Conservation (phyloP, 345 rosid species). For the Clausena lansium region DNA sequence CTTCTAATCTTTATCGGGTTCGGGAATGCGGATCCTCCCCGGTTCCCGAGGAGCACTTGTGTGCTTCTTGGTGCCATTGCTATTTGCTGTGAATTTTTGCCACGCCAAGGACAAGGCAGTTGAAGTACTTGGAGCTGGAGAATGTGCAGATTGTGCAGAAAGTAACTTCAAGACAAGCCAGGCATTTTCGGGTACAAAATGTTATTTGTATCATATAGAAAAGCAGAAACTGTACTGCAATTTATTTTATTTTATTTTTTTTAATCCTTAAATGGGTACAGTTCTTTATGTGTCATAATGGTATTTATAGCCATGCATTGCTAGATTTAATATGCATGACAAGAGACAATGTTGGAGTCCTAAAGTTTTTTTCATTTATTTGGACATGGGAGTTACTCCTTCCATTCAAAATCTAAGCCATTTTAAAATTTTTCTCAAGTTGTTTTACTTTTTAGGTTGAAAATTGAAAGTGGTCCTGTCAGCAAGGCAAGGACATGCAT, state of each 20-base stretch:
- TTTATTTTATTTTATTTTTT: no score
- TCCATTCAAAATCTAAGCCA: no score
- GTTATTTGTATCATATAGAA: not conserved
- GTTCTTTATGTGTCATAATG: no score
- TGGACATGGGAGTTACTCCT: no score
- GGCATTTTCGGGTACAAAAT: slow-evolving; percentile 56
- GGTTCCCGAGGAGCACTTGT: slow-evolving; percentile 35
- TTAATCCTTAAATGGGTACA: not conserved
- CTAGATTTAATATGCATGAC: not conserved
- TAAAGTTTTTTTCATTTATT: not conserved
- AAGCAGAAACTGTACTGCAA: not conserved
- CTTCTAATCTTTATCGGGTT: not conserved
- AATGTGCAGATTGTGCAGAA: slow-evolving; percentile 57
- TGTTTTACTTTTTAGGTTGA: not conserved
- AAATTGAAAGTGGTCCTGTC: not conserved
- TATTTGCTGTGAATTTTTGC: slow-evolving; percentile 38
- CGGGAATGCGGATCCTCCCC: slow-evolving; percentile 47
- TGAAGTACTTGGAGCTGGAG: slow-evolving; percentile 65
- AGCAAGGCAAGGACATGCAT: no score
- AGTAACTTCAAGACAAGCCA: slow-evolving; percentile 37
- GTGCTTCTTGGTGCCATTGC: slow-evolving; percentile 38
- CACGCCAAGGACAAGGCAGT: slow-evolving; percentile 29
- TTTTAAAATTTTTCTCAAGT: no score
- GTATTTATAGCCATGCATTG: not conserved
- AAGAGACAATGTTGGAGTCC: not conserved